phyloP scores from a whole-genome alignment of 2,329 filamentous ascomycete genomes.

The Neurospora crassa region DNA sequence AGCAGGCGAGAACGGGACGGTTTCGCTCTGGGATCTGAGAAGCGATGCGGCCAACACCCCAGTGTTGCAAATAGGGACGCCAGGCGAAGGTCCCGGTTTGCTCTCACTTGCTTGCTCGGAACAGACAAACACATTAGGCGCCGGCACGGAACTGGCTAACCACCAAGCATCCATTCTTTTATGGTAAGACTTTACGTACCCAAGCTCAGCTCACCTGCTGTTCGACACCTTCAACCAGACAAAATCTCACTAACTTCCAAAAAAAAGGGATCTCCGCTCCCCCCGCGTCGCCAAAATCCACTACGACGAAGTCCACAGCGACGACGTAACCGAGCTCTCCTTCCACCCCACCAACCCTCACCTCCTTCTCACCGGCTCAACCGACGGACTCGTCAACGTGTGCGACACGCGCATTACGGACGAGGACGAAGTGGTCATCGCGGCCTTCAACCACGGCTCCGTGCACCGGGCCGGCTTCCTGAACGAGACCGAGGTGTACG shows the following conservation, averaged over 20 bases:
- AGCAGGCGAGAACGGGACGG: slow-evolving; percentile 60
- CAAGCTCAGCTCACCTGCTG: background rate
- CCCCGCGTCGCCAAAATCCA: slow-evolving; percentile 36
- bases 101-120: slow-evolving; percentile 55
- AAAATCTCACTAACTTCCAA: slow-evolving; percentile 1
- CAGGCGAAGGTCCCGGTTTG: slow-evolving; percentile 34
- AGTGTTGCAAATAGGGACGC: slow-evolving; percentile 29
- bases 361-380: slow-evolving; percentile 65
- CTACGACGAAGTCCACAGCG: slow-evolving; percentile 57
- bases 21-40: slow-evolving; percentile 58
- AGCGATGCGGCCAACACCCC: slow-evolving; percentile 28
- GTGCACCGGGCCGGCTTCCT: slow-evolving; percentile 69
- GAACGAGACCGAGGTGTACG: slow-evolving; percentile 54
- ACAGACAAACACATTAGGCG: slow-evolving; percentile 50
- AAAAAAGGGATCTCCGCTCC: slow-evolving; percentile 47
- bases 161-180: slow-evolving; percentile 51
- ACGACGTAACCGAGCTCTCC: slow-evolving; percentile 55
- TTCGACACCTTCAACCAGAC: background rate
- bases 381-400: slow-evolving; percentile 69
- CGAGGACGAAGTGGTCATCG: slow-evolving; percentile 68
- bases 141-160: slow-evolving; percentile 63
- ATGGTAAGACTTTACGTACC: slow-evolving; percentile 38
- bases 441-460: slow-evolving; percentile 70
- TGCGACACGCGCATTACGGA: slow-evolving; percentile 61
- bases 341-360: slow-evolving; percentile 52